Evolutionary conservation across 805 yeast genomes (phyloP), one percentile per base, ranked within the genome.

Genomic region (Torulaspora gathmanii): DNA sequence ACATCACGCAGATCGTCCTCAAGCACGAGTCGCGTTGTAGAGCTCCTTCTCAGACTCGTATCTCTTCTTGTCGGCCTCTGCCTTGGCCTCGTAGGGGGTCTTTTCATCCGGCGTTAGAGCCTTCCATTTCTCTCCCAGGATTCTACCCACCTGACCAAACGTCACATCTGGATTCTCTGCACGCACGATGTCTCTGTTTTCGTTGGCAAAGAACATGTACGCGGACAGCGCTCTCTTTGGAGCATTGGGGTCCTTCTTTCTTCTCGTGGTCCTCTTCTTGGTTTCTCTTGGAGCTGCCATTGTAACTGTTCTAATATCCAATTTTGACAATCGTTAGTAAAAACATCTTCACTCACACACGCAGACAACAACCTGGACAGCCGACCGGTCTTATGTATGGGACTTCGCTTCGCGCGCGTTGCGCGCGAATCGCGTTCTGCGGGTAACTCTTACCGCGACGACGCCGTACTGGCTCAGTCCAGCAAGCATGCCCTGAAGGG

Each of bases 191-290:
- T 91, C 97, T 78, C 99, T 90, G 79, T 86, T 86, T 65, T 89
- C 97, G 68, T 88, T 89, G 60, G 99, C 98, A 66, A 90, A 93
- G 80, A 87, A 91, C 98, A 93, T 90, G 82, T 91, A 93, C 40
- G 98, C 96, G 50, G 97, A 88, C 68, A 93, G 75, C 20, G 97
- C 88, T 73, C 98, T 87, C 87, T 93, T 93, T 70, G 99, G 99
- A 55, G 99, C 99, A 71, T 91, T 90, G 75, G 99, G 96, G 70
- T 87, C 95, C 70, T 72, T 72, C 72, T 72, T 72, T 69, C 70
- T 72, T 67, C 74, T 71, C 50, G 69, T 55, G 50, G 69, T 54
- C 65, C 60, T 61, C 60, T 62, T 60, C 57, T 68, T 52, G 54
- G 67, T 65, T 60, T 68, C 69, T 60, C 69, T 68, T 52, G 65